These are phyloP conservation scores for Astrephomene gubernaculifera DNA, from an alignment of 139 green algal species.

Conservation along the genomic window DNA sequence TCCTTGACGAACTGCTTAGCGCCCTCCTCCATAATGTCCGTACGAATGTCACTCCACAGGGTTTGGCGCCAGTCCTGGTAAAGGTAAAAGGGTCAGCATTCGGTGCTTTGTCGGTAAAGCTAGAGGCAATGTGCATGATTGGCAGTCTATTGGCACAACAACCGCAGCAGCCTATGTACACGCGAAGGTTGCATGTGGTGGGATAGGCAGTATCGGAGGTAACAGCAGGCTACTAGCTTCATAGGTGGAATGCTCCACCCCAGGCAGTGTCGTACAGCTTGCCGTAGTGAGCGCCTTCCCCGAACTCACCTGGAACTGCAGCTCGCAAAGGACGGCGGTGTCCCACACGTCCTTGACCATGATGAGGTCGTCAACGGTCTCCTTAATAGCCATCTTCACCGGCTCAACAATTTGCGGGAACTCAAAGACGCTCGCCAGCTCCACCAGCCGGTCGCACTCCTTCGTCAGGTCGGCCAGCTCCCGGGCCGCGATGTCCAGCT, in stretches of 20 bases:
- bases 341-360: constrained; percentile 89
- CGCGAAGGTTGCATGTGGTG: too few relatives aligned
- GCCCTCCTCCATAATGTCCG: constrained; percentile 87
- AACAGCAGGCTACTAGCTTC: too few relatives aligned
- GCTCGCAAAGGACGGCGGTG: constrained; percentile 73
- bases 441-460: constrained; percentile 61
- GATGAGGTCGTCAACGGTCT: constrained; percentile 72
- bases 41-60: constrained; percentile 84
- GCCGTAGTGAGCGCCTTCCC: too few relatives aligned
- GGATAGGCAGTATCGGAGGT: too few relatives aligned
- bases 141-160: too few relatives aligned
- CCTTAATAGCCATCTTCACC: constrained; percentile 50
- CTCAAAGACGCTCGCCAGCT: constrained; percentile 88
- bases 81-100: neutral
- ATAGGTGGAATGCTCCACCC: too few relatives aligned
- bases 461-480: constrained; percentile 64
- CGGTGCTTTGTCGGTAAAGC: neutral
- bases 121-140: too few relatives aligned
- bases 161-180: too few relatives aligned
- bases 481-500: constrained; percentile 71
- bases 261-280: too few relatives aligned
- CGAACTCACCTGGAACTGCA: constrained; percentile 70
- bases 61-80: constrained; percentile 72
- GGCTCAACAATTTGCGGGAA: constrained; percentile 71
- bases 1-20: constrained; percentile 91